These are phyloP conservation scores for Magnolia changhungtana DNA, from an alignment of 164 flowering plant genomes.

Conservation along the genomic window DNA sequence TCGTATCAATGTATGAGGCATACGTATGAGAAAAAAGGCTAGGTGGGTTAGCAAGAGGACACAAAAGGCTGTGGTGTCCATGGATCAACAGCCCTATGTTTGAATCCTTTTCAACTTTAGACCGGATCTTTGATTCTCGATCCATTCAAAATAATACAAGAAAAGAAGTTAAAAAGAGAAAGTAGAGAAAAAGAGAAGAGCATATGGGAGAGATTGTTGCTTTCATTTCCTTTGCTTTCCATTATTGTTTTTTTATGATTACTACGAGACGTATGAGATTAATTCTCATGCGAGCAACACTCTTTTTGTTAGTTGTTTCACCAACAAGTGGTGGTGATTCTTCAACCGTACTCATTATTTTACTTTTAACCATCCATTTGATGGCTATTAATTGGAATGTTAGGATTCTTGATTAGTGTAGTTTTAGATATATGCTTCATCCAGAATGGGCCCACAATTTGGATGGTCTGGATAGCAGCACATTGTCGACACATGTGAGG, in stretches of 20 bases:
- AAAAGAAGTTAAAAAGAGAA: neutral
- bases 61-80: neutral
- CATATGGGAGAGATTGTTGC: neutral
- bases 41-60: neutral
- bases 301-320: too few relatives aligned
- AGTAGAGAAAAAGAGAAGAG: neutral
- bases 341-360: too few relatives aligned
- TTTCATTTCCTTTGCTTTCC: neutral
- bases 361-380: too few relatives aligned
- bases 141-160: conserved; percentile 2
- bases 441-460: too few relatives aligned
- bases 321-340: too few relatives aligned
- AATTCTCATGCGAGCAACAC: too few relatives aligned
- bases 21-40: neutral
- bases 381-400: too few relatives aligned
- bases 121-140: neutral
- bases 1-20: neutral
- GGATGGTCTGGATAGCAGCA: too few relatives aligned
- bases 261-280: neutral
- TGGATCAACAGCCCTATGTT: neutral
- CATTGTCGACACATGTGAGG: too few relatives aligned
- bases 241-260: neutral
- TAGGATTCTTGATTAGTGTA: too few relatives aligned
- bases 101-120: neutral
- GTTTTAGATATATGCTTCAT: too few relatives aligned